phyloP scores from a whole-genome alignment of 257 asterid species.

The Eustoma russellianum region DNA sequence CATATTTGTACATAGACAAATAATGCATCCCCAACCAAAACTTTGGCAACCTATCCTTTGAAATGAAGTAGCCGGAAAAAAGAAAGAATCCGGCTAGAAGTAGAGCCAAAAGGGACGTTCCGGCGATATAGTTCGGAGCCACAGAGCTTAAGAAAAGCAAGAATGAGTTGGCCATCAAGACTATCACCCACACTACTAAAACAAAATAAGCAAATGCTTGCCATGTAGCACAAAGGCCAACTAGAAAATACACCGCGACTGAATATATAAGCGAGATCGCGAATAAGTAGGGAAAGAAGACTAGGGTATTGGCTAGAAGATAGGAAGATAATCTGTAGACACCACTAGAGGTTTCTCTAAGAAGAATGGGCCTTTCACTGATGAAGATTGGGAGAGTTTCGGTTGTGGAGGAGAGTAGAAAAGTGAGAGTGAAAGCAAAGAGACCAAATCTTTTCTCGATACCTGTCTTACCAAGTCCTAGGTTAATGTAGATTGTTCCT shows the following conservation, averaged over 20 bases:
- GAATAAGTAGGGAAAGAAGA: constrained; percentile 70
- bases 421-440: constrained; percentile 83
- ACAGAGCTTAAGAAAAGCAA: constrained; percentile 68
- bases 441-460: constrained; percentile 77
- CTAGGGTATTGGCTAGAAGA: constrained; percentile 71
- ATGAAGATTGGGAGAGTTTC: constrained; percentile 91
- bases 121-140: constrained; percentile 83
- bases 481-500: constrained; percentile 72
- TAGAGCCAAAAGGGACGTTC: constrained; percentile 58
- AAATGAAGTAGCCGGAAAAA: constrained; percentile 88
- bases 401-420: constrained; percentile 89
- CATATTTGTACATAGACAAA: constrained; percentile 87
- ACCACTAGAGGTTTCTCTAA: constrained; percentile 85
- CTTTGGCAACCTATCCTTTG: constrained; percentile 55
- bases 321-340: constrained; percentile 82
- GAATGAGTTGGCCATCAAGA: constrained; percentile 81
- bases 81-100: constrained; percentile 81
- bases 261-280: constrained; percentile 60
- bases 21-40: constrained; percentile 77
- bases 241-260: constrained; percentile 61
- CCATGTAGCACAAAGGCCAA: constrained; percentile 72
- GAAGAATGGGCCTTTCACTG: constrained; percentile 71
- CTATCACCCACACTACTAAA: constrained; percentile 64
- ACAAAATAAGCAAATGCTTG: constrained; percentile 61
- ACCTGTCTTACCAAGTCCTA: constrained; percentile 60